Percentiles rank a stretch among this genome's conserved stretches.
These are phyloP conservation scores for Cryphonectria japonica DNA, from an alignment of 2,329 filamentous ascomycete species.

Conservation along the genomic window DNA sequence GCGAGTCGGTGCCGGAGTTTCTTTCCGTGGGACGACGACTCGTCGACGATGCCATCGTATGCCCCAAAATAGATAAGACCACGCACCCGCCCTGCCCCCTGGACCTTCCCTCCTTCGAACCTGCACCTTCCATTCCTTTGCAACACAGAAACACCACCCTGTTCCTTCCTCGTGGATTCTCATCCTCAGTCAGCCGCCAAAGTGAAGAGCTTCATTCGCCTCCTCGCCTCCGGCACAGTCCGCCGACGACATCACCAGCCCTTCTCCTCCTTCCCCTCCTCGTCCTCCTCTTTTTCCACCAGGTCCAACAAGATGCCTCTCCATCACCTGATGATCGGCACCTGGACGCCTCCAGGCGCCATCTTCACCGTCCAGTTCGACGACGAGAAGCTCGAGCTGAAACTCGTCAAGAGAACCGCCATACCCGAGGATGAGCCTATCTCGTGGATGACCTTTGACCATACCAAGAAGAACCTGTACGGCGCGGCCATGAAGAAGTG, in stretches of 20 bases:
- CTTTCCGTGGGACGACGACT: not conserved
- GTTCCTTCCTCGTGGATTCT: not conserved
- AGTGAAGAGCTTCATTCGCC: conserved; percentile 20
- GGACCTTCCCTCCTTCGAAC: not conserved
- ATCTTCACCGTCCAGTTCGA: conserved; percentile 91
- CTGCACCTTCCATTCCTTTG: too few species aligned
- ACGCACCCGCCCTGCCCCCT: not conserved
- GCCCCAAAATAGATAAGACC: not conserved
- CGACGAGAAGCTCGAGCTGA: conserved; percentile 74
- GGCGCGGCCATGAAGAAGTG: conserved; percentile 93
- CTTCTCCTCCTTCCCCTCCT: not conserved
- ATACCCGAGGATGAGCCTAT: conserved; percentile 86
- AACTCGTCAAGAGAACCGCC: conserved; percentile 77
- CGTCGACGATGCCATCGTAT: not conserved
- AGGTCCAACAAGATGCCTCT: conserved; percentile 64
- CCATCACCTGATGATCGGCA: conserved; percentile 90
- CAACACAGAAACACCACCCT: too few species aligned
- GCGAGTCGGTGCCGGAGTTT: not conserved
- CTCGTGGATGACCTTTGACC: conserved; percentile 91
- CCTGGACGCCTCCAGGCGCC: conserved; percentile 86
- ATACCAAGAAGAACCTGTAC: conserved; percentile 82
- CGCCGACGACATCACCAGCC: conserved; percentile 32
- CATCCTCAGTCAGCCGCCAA: not conserved
- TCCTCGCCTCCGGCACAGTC: conserved; percentile 22
- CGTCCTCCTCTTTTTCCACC: not conserved